Conservation (phyloP, 352 stramenopile genomes). For the Phytophthora tentaculata region DNA sequence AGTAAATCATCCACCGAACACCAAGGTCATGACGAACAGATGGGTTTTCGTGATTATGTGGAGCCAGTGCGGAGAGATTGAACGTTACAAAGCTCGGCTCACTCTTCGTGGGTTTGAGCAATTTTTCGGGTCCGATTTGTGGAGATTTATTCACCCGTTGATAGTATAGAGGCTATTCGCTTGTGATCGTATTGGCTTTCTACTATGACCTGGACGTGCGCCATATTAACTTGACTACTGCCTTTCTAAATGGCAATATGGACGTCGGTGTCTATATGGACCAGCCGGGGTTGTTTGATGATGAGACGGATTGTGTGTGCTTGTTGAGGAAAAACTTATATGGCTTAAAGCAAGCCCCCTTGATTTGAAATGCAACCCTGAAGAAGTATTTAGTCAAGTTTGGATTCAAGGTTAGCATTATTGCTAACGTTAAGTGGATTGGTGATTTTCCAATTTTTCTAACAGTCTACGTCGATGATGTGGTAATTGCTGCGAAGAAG, state of each 20-base stretch:
- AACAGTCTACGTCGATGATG: no score
- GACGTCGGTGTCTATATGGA: neutral
- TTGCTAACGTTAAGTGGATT: no score
- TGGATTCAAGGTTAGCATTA: no score
- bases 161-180: neutral
- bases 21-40: slow-evolving; percentile 3
- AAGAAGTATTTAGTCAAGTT: no score
- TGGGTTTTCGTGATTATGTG: neutral
- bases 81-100: neutral
- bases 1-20: neutral
- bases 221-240: neutral
- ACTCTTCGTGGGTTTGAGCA: slow-evolving; percentile 5
- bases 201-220: neutral
- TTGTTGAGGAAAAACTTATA: no score
- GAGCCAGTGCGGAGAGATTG: slow-evolving; percentile 3
- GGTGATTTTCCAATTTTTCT: no score
- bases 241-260: neutral
- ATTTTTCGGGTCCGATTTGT: slow-evolving; percentile 4
- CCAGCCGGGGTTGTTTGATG: neutral
- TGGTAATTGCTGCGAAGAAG: no score
- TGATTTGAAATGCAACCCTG: no score
- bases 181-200: neutral
- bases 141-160: slow-evolving; percentile 6
- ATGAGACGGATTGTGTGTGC: no score
- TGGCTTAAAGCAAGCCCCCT: no score